phyloP scores from a whole-genome alignment of 2,329 filamentous ascomycete species.

The Cryphonectria naterciae region DNA sequence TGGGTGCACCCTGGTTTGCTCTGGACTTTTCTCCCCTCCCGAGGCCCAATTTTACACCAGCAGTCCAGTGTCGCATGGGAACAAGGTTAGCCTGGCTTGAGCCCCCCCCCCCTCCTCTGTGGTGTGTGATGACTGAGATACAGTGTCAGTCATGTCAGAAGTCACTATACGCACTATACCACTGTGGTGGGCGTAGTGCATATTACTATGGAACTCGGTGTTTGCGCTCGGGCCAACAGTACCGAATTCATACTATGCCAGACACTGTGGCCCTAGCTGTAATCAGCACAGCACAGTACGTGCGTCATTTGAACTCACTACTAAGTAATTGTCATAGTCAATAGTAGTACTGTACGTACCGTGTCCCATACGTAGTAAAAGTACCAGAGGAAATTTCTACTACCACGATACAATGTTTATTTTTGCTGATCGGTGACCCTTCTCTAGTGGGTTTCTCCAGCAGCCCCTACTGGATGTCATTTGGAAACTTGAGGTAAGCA shows the following conservation, averaged over 20 bases:
- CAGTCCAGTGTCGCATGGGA: background rate
- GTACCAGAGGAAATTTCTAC: no score
- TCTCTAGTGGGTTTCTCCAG: background rate
- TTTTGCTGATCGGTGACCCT: background rate
- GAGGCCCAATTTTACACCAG: background rate
- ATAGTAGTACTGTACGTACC: background rate
- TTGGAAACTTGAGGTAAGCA: no score
- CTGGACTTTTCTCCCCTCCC: background rate
- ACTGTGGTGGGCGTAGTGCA: no score
- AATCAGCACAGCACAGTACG: background rate
- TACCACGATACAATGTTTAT: no score
- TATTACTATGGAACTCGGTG: background rate
- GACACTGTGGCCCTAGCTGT: background rate
- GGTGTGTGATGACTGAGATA: background rate
- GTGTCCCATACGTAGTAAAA: background rate
- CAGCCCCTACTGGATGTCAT: no score
- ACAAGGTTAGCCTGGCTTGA: background rate
- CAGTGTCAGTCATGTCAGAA: background rate
- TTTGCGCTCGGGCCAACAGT: background rate
- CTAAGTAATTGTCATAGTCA: background rate
- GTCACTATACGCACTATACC: background rate
- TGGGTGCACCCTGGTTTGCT: background rate
- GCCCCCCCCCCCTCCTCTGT: background rate
- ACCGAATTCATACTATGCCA: background rate
- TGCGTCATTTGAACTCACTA: background rate